phyloP scores from a whole-genome alignment of 768 basidiomycete genomes.

The Pleurotus salmoneostramineus region DNA sequence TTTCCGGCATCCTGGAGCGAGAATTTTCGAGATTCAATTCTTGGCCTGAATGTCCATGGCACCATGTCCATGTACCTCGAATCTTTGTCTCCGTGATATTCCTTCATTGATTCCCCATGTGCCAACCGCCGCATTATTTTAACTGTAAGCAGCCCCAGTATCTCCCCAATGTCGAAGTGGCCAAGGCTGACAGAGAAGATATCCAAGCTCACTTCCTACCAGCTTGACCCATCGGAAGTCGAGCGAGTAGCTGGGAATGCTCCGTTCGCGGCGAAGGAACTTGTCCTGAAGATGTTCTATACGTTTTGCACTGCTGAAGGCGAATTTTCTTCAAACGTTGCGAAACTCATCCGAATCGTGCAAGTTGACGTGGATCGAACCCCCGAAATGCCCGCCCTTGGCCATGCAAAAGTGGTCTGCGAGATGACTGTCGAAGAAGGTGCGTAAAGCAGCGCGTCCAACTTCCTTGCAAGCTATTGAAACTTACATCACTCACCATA shows the following conservation, averaged over 20 bases:
- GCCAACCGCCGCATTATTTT: no score
- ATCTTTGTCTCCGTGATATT: no score
- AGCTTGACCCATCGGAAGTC: background rate
- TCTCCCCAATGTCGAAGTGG: no score
- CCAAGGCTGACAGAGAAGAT: no score
- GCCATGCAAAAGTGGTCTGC: background rate
- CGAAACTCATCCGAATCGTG: conserved; percentile 2
- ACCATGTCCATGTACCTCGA: no score
- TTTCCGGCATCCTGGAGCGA: no score
- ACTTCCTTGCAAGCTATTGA: background rate
- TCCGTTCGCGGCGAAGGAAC: background rate
- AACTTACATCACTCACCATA: conserved; percentile 15
- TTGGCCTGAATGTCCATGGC: no score
- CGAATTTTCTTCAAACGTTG: background rate
- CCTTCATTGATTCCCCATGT: no score
- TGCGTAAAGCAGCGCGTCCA: background rate
- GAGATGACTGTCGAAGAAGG: conserved; percentile 8
- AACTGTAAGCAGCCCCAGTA: no score
- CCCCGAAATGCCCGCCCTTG: background rate
- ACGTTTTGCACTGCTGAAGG: background rate
- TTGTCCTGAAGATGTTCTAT: background rate
- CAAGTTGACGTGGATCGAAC: conserved; percentile 11
- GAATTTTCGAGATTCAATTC: no score
- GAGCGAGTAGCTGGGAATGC: background rate
- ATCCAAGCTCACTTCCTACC: no score